phyloP scores from a whole-genome alignment of 352 stramenopile species.

The Phytopythium cucurbitacearum region DNA sequence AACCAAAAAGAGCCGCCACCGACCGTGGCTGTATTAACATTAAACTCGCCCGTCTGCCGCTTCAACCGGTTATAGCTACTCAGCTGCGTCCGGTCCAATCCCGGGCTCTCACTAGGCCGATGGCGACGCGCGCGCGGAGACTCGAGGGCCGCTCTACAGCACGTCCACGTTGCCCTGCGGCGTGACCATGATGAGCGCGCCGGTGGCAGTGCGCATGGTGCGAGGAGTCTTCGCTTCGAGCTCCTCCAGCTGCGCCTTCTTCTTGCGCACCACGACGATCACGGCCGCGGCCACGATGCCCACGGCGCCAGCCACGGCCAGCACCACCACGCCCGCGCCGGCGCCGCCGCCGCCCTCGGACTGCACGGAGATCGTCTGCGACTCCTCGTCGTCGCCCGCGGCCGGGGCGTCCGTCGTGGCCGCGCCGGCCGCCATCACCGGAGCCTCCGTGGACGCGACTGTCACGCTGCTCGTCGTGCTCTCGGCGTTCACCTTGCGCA shows the following conservation, averaged over 20 bases:
- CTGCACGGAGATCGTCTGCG: constrained; percentile 37
- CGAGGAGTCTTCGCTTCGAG: constrained; percentile 55
- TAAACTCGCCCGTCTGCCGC: too few species aligned
- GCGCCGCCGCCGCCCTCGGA: background rate
- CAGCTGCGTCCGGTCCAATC: too few species aligned
- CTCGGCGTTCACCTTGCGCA: constrained; percentile 15
- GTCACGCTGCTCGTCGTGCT: constrained; percentile 6
- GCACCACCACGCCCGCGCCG: constrained; percentile 27
- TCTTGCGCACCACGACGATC: constrained; percentile 64
- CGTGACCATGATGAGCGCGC: constrained; percentile 44
- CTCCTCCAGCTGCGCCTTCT: constrained; percentile 56
- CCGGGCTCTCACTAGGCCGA: too few species aligned
- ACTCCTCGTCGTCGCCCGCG: constrained; percentile 13
- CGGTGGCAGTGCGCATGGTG: constrained; percentile 17
- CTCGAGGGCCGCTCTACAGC: constrained; percentile 20
- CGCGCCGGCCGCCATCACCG: constrained; percentile 10
- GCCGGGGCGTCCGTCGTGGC: constrained; percentile 5
- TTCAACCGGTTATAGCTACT: too few species aligned
- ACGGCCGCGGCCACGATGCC: constrained; percentile 41
- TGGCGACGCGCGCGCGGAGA: background rate
- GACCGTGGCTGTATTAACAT: too few species aligned
- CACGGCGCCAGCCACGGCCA: constrained; percentile 24
- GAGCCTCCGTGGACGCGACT: constrained; percentile 5
- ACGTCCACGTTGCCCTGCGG: constrained; percentile 46
- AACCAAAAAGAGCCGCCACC: too few species aligned